These are phyloP conservation scores for Funneliformis geosporum DNA, from an alignment of 192 early-diverging fungal species.

Conservation along the genomic window DNA sequence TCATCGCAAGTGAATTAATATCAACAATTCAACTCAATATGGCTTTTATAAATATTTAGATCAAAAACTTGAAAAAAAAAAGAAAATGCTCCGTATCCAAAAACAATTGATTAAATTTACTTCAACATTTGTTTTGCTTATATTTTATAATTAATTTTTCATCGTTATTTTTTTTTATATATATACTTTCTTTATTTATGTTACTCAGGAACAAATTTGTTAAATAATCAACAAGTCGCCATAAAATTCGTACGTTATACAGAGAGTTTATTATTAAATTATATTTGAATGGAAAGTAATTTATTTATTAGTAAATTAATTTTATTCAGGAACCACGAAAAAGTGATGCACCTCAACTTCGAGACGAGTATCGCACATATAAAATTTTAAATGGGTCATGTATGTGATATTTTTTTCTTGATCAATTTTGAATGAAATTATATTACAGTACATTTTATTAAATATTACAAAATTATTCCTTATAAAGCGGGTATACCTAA, in stretches of 20 bases:
- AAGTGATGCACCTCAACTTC: slow-evolving; percentile 93
- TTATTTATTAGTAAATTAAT: slow-evolving; percentile 1
- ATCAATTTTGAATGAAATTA: neutral
- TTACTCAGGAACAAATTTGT: slow-evolving; percentile 74
- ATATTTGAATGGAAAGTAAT: slow-evolving; percentile 4
- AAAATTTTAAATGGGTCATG: slow-evolving; percentile 80
- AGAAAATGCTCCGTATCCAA: neutral
- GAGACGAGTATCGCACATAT: slow-evolving; percentile 95
- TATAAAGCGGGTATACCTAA: slow-evolving; percentile 78
- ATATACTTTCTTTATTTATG: neutral
- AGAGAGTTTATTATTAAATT: neutral
- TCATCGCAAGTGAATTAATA: neutral
- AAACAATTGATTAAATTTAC: neutral
- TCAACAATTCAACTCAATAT: neutral
- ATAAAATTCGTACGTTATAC: slow-evolving; percentile 79
- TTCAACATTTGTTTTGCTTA: neutral
- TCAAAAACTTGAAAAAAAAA: neutral
- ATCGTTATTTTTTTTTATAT: neutral
- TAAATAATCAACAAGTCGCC: slow-evolving; percentile 90
- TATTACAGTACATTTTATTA: slow-evolving; percentile 4
- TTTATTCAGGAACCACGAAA: slow-evolving; percentile 76
- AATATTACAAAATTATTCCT: neutral
- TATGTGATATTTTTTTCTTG: slow-evolving; percentile 30
- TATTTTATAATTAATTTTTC: slow-evolving; percentile 33
- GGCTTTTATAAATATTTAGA: neutral